Base-by-base conservation (phyloP, 2,329 filamentous ascomycete species). In the Pleurostoma richardsiae region DNA sequence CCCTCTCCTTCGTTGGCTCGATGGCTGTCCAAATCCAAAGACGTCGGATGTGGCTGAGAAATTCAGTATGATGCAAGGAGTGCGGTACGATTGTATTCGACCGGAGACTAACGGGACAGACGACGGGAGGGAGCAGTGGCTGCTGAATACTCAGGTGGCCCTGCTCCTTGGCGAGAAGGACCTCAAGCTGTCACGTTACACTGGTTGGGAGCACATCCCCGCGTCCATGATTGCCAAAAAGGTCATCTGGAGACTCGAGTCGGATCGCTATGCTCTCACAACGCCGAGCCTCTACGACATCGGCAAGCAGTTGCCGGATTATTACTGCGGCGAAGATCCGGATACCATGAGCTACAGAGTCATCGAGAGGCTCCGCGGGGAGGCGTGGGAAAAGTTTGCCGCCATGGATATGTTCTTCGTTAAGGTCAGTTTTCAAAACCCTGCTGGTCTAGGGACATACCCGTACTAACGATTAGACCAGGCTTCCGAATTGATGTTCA, bases 331-430 rank as follows among this genome's bases (percentile, higher is more conserved):
- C 6, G 65, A 71, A 39, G 68, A 75, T 38, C 74, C 76, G 2
- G 63, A 63, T 10, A 60, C 58, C 4, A 58, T 81, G 60, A 60
- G 64, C 45, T 72, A 72, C 49, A 59, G 64, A 41, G 65, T 61
- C 10, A 69, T 70, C 36, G 68, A 77, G 52, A 64, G 64, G 46
- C 70, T 82, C 33, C 73, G 71, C 42, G 59, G 64, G 29, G 72
- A 75, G 40, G 75, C 77, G 10, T 72, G 71, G 64, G 69, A 76
- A 46, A 71, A 69, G 54, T 83, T 84, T 59, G 63, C 72, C 49
- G 71, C 72, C 19, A 75, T 78, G 58, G 77, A 85, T 54, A 73
- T 85, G 72, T 86, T 85, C 59, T 85, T 85, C 56, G 76, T 86
- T 52, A 85, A 83, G 71, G 80, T 84, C 64, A 51, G 69, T 50